Base-by-base conservation (phyloP, 1,284 basidiomycete species). In the Thelephora terrestris region DNA sequence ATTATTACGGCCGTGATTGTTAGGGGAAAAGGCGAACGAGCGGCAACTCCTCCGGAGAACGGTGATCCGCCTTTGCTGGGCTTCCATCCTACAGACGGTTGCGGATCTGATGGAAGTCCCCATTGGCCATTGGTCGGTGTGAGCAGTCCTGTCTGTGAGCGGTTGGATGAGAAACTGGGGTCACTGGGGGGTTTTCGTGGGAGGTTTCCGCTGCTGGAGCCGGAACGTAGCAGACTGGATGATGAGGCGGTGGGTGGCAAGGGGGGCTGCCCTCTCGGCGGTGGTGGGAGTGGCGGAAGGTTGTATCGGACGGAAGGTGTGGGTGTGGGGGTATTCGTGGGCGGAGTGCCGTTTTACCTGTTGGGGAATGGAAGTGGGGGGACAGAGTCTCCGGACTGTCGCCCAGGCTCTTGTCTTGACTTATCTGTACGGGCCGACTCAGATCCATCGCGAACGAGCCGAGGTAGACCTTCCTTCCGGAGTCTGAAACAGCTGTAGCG, bases 381-480 rank as follows among this genome's bases (percentile, higher is more conserved):
- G 16, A 76, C 59, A 48, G 51, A 43, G 27, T 46, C n/a, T n/a
- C n/a, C n/a, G n/a, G n/a, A n/a, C n/a, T n/a, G n/a, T n/a, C n/a
- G n/a, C n/a, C n/a, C n/a, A n/a, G n/a, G n/a, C n/a, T n/a, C n/a
- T n/a, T n/a, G n/a, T n/a, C n/a, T n/a, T n/a, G n/a, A n/a, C n/a
- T 43, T 47, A 38, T n/a, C 54, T 46, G 52, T 55, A 42, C 55
- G 69, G 59, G 78, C 71, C 1, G 78, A 75, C 53, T 85, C 82
- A 37, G 73, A 74, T 16, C 71, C 70, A 50, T 83, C 81, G 47
- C 81, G 75, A 29, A 83, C 73, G 50, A 87, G 67, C 12, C 74
- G 74, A 9, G 85, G 84, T 4, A 87, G 74, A 59, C 83, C 80
- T 6, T 68, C 67, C 4, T 57, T 56, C 10, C 65, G n/a, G n/a